Conservation (phyloP, 73 alveolate species). For the Strombidium stylifer region DNA sequence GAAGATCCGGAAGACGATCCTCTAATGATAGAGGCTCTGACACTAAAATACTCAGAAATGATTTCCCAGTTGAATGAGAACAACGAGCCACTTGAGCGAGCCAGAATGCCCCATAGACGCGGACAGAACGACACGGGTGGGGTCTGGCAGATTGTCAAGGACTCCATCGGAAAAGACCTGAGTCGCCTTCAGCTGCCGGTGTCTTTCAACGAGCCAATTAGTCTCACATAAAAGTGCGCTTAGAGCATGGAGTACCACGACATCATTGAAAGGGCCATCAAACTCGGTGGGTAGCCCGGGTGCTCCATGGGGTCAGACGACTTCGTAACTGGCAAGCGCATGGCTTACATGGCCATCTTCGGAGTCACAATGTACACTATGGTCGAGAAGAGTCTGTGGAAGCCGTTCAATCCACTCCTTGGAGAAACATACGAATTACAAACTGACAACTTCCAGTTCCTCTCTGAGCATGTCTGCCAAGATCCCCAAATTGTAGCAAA, state of each 20-base stretch:
- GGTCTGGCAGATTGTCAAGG: constrained; percentile 30
- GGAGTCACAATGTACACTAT: no score
- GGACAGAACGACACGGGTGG: constrained; percentile 19
- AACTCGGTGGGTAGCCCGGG: not conserved
- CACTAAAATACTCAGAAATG: no score
- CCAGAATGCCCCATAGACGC: constrained; percentile 13
- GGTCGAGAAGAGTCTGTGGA: not conserved
- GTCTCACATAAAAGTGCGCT: not conserved
- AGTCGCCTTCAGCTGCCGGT: constrained; percentile 85
- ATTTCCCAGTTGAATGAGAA: not conserved
- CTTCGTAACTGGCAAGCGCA: not conserved
- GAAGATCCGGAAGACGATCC: not conserved
- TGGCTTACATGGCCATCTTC: no score
- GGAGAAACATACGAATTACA: constrained; percentile 92
- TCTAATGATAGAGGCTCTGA: not conserved
- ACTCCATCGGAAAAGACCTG: constrained; percentile 44
- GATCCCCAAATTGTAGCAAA: constrained; percentile 96
- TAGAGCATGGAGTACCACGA: not conserved
- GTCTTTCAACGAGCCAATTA: constrained; percentile 93
- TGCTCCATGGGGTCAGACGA: not conserved
- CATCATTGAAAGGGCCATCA: not conserved
- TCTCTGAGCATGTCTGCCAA: not conserved
- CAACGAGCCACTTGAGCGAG: not conserved
- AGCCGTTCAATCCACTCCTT: constrained; percentile 46
- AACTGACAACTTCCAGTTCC: not conserved